phyloP scores from a whole-genome alignment of 108 stramenopile genomes.

The Skeletonema menzelii region DNA sequence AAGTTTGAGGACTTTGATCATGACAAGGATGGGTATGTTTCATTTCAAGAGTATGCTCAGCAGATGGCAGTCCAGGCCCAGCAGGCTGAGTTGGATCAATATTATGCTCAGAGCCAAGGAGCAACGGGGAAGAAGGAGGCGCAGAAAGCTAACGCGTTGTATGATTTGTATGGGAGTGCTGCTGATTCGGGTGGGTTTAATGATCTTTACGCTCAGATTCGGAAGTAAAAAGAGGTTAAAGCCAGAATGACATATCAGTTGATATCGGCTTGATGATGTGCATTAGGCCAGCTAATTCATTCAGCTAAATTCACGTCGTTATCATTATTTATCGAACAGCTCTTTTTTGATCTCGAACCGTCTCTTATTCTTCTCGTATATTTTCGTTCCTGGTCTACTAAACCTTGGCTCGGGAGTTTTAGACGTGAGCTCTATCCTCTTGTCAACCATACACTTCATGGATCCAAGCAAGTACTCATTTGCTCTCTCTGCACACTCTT shows the following conservation, averaged over 20 bases:
- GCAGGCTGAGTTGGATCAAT: conserved; percentile 74
- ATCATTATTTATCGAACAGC: background rate
- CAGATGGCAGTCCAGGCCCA: conserved; percentile 88
- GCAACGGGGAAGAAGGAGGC: conserved; percentile 38
- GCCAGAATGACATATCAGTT: background rate
- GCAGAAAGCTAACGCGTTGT: conserved; percentile 43
- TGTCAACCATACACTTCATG: conserved; percentile 3
- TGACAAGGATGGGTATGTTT: conserved; percentile 90
- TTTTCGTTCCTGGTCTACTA: background rate
- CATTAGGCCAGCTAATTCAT: background rate
- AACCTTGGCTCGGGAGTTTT: background rate
- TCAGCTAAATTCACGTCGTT: background rate
- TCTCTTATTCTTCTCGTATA: conserved; percentile 2
- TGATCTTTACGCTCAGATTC: conserved; percentile 52
- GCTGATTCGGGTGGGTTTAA: conserved; percentile 37
- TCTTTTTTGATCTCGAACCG: conserved; percentile 2
- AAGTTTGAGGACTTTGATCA: conserved; percentile 97
- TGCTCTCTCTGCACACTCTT: background rate
- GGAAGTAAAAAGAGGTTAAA: conserved; percentile 16
- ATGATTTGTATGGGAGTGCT: conserved; percentile 48
- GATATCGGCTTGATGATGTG: background rate
- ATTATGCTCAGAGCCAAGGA: conserved; percentile 51
- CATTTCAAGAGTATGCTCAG: conserved; percentile 90
- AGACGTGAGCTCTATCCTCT: conserved; percentile 1
- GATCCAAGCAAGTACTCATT: background rate